Conservation (phyloP, 83 land plant genomes). For the Isoetes engelmannii region DNA sequence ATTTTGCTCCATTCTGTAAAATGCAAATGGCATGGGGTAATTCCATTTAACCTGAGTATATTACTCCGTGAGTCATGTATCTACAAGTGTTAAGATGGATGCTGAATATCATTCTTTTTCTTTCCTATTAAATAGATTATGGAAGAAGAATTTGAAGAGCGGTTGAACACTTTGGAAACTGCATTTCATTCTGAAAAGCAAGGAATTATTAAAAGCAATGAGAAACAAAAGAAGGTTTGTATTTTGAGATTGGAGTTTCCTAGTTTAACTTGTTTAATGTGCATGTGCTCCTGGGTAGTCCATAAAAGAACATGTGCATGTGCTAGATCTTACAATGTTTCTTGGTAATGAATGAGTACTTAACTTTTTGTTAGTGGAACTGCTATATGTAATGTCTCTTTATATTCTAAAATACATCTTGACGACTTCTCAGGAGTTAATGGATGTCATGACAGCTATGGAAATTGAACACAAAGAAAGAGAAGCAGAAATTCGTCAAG, state of each 20-base stretch:
- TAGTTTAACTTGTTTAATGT: no score
- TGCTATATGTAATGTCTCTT: background rate
- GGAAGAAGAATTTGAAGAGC: slow-evolving; percentile 27
- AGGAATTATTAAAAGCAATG: slow-evolving; percentile 16
- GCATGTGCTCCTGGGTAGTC: no score
- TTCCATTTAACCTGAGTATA: no score
- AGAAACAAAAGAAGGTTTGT: slow-evolving; percentile 22
- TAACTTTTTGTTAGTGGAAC: background rate
- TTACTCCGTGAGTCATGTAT: no score
- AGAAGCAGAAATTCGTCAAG: slow-evolving; percentile 27
- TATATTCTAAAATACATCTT: background rate
- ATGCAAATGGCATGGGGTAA: background rate
- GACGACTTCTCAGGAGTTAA: slow-evolving; percentile 16
- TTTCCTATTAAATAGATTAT: slow-evolving; percentile 5
- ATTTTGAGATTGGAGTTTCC: background rate
- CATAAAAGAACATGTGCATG: no score
- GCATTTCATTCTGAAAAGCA: slow-evolving; percentile 23
- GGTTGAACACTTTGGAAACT: slow-evolving; percentile 15
- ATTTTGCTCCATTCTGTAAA: background rate
- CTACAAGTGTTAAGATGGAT: no score
- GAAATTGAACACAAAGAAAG: slow-evolving; percentile 28
- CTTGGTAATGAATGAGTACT: no score
- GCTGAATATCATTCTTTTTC: background rate
- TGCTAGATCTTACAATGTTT: no score
- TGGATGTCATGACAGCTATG: slow-evolving; percentile 27